Base-by-base conservation (phyloP, 305 asterid genomes). In the Solanum hybrid region DNA sequence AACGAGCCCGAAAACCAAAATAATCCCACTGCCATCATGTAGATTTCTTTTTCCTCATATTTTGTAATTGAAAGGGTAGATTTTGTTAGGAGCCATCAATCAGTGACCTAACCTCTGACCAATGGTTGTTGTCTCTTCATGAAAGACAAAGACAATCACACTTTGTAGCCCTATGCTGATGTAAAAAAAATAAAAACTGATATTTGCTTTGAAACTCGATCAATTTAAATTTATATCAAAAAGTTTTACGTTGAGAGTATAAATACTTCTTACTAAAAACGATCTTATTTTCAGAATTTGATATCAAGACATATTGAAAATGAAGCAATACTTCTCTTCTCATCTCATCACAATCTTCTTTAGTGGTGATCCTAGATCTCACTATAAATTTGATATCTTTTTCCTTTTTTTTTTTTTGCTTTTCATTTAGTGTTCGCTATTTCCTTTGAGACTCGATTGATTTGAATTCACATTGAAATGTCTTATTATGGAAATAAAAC, bases 41-140 rank as follows among this genome's bases (percentile, higher is more conserved):
- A 11, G 31, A 38, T 38, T 26, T 78, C 10, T 37, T 79, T 71
- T 79, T 79, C 32, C 13, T 38, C 69, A 42, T 42, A 73, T 73
- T 73, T 87, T 26, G 4, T 37, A 19, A 66, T 64, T 71, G 85
- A 45, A 85, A 29, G 88, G 88, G 32, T 31, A 31, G 45, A 56
- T 19, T 5, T 56, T 31, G 38, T 71, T 22, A 22, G 45, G 88
- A 32, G 76, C 32, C 76, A 85, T 60, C 12, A 6, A 84, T 71
- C 1, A 29, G 75, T 84, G 75, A 10, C 75, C 75, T 29, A 85
- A 85, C 45, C 76, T 85, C 76, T 56, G 88, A 56, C 51, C 76
- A 85, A 85, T 15, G 26, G 88, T 6, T 85, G 88, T 26, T 85
- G 88, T 85, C 88, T 85, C 77, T 85, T 60, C 77, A 56, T 11